Conservation (phyloP, 768 basidiomycete species). For the Baorangia bicolor region DNA sequence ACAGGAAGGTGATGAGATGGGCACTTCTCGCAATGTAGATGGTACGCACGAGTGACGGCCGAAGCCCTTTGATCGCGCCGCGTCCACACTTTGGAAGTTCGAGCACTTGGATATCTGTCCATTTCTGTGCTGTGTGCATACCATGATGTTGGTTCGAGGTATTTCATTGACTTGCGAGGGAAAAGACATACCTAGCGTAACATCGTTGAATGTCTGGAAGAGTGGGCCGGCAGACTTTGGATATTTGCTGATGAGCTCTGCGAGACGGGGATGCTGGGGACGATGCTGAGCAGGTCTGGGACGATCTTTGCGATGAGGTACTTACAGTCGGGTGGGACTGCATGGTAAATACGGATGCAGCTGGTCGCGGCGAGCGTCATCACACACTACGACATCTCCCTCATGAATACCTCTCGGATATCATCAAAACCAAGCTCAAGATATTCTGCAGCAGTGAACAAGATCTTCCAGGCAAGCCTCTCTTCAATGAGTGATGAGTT, state of each 20-base stretch:
- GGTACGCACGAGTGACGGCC: constrained; percentile 47
- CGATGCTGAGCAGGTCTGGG: constrained; percentile 1
- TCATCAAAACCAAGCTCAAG: constrained; percentile 40
- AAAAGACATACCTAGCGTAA: constrained; percentile 51
- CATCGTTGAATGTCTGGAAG: constrained; percentile 77
- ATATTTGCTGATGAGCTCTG: constrained; percentile 54
- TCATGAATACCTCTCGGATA: constrained; percentile 20
- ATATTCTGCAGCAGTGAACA: constrained; percentile 46
- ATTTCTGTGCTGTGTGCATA: constrained; percentile 60
- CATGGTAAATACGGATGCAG: constrained; percentile 8
- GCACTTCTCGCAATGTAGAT: not conserved
- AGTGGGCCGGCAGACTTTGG: constrained; percentile 58
- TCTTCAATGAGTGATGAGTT: not conserved
- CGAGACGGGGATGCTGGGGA: constrained; percentile 46
- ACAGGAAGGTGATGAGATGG: not conserved
- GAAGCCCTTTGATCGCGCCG: constrained; percentile 58
- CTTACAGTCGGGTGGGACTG: constrained; percentile 27
- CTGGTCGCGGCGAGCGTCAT: not conserved
- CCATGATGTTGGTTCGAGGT: not conserved
- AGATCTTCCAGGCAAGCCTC: constrained; percentile 44
- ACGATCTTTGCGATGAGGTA: not conserved
- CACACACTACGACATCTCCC: not conserved
- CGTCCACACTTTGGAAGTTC: constrained; percentile 56
- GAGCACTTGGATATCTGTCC: constrained; percentile 61
- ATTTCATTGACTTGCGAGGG: not conserved